These are phyloP conservation scores for Pseudocercospora cruenta DNA, from an alignment of 2,329 filamentous ascomycete species.

Conservation along the genomic window DNA sequence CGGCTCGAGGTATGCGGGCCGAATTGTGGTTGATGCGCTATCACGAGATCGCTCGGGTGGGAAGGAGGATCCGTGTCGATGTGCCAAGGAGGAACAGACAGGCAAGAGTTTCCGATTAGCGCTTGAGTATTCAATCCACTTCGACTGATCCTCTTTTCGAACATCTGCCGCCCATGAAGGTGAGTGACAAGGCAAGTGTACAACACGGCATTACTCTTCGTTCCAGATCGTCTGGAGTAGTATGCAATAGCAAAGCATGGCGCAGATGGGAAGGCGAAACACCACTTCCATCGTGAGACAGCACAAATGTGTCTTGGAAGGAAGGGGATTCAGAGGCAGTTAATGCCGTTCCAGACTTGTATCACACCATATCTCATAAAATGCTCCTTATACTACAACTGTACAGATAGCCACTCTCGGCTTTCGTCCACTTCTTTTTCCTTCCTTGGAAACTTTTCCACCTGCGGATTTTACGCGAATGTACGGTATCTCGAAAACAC, in stretches of 20 bases:
- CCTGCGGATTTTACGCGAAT: background rate
- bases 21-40: background rate
- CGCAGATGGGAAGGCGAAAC: background rate
- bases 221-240: background rate
- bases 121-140: background rate
- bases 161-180: background rate
- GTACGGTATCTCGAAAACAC: background rate
- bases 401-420: background rate
- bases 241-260: background rate
- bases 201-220: background rate
- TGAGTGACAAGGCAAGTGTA: background rate
- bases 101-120: background rate
- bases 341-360: background rate
- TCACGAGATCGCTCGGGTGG: background rate
- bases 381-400: background rate
- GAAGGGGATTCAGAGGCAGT: background rate
- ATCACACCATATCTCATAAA: background rate
- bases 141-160: background rate
- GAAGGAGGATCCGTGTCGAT: background rate
- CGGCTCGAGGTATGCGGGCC: background rate
- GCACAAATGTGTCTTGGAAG: background rate
- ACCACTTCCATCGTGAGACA: background rate
- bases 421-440: background rate
- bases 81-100: background rate
- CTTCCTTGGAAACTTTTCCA: background rate